Percentiles rank a stretch among this genome's conserved stretches.
Evolutionary conservation across 805 yeast genomes (phyloP).

Genomic region (Candida methanosorbosa): DNA sequence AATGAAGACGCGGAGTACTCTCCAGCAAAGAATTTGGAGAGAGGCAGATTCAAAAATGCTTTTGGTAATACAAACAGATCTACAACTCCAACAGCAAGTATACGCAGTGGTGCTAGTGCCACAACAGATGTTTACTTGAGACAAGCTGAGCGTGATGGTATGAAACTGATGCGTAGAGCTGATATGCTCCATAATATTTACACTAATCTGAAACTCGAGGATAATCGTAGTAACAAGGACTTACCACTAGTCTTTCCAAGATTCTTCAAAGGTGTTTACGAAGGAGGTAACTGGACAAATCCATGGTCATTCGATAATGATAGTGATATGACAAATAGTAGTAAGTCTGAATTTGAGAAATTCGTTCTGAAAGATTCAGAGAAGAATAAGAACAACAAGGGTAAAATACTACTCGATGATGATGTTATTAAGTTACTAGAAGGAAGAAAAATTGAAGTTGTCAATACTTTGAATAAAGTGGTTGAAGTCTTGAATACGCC

Average conservation of each 20-base stretch:
- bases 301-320: constrained; percentile 41
- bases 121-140: constrained; percentile 7
- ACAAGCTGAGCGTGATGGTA: constrained; percentile 16
- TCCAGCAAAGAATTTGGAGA: neutral
- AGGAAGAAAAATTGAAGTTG: constrained; percentile 28
- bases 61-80: neutral
- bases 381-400: constrained; percentile 7
- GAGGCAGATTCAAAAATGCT: neutral
- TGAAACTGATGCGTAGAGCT: constrained; percentile 11
- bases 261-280: constrained; percentile 54
- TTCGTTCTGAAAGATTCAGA: constrained; percentile 4
- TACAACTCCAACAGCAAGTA: neutral
- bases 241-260: constrained; percentile 67
- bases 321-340: constrained; percentile 31
- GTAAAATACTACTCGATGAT: constrained; percentile 41
- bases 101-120: neutral
- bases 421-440: constrained; percentile 34
- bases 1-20: no score
- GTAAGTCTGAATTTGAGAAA: neutral
- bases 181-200: constrained; percentile 9
- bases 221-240: constrained; percentile 11
- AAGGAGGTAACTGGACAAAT: constrained; percentile 76
- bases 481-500: constrained; percentile 32
- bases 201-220: constrained; percentile 6
- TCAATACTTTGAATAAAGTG: constrained; percentile 31